These are phyloP conservation scores for Pleurotus giganteus DNA, from an alignment of 768 basidiomycete genomes.

Conservation along the genomic window DNA sequence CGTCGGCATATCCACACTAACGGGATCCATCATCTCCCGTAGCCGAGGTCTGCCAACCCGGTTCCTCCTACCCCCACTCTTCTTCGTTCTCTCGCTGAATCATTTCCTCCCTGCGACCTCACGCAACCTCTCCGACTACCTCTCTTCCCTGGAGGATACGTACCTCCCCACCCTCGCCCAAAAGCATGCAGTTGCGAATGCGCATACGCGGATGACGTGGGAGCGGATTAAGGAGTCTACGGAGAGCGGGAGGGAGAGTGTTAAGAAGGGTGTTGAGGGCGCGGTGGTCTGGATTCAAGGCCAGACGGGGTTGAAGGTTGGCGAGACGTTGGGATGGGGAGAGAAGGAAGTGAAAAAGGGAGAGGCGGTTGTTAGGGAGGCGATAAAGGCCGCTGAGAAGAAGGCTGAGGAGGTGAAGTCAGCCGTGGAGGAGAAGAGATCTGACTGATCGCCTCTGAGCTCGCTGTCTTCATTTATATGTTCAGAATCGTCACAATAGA, in stretches of 20 bases:
- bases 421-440: neutral
- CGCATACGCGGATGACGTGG: constrained; percentile 60
- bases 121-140: constrained; percentile 62
- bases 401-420: constrained; percentile 1
- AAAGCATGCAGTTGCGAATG: constrained; percentile 62
- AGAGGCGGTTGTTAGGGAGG: neutral
- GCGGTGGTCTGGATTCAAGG: constrained; percentile 60
- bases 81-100: constrained; percentile 65
- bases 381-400: neutral
- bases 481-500: no score
- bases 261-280: constrained; percentile 42
- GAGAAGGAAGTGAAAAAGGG: constrained; percentile 19
- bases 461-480: no score
- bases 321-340: constrained; percentile 52
- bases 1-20: constrained; percentile 84
- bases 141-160: constrained; percentile 64
- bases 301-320: constrained; percentile 70
- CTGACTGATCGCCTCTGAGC: no score
- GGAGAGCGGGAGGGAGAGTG: constrained; percentile 39
- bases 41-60: constrained; percentile 71
- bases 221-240: constrained; percentile 53
- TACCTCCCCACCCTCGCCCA: constrained; percentile 70
- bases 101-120: constrained; percentile 89
- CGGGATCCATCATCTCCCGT: constrained; percentile 83
- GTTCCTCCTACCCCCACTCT: constrained; percentile 69